Percentiles rank a stretch among this genome's conserved stretches.
Conservation (phyloP, 2,329 filamentous ascomycete genomes). For the Gnomoniopsis sp. region DNA sequence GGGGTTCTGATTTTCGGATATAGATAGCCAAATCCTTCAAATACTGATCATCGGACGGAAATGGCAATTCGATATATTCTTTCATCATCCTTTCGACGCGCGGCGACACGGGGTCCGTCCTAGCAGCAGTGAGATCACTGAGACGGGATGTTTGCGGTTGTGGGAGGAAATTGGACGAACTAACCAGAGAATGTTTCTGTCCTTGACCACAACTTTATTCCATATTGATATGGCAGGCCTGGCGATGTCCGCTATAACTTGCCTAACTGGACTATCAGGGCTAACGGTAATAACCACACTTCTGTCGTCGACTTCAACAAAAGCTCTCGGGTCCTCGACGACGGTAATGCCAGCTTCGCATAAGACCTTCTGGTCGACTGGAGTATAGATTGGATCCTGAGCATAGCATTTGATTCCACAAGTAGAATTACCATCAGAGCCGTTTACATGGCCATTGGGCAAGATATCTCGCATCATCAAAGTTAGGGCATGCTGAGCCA, state of each 20-base stretch:
- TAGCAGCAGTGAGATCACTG: not conserved
- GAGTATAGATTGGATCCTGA: constrained; percentile 27
- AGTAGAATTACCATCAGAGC: not conserved
- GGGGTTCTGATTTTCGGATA: too few relatives aligned
- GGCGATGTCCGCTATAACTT: constrained; percentile 31
- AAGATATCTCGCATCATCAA: not conserved
- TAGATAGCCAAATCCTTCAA: too few relatives aligned
- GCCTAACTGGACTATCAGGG: constrained; percentile 27
- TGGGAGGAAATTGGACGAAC: not conserved
- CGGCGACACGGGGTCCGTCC: not conserved
- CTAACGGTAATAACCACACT: constrained; percentile 27
- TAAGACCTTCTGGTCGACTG: constrained; percentile 23
- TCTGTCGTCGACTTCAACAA: constrained; percentile 28
- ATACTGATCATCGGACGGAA: too few relatives aligned
- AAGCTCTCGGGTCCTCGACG: constrained; percentile 29
- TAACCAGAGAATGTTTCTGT: not conserved
- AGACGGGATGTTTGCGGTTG: not conserved
- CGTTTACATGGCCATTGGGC: not conserved
- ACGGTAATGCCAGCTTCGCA: constrained; percentile 22
- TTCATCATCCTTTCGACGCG: not conserved
- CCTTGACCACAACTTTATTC: constrained; percentile 26
- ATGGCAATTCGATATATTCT: not conserved
- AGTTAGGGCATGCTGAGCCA: not conserved
- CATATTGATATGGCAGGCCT: constrained; percentile 30
- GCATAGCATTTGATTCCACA: constrained; percentile 18